These are phyloP conservation scores for Penstemon newberryi DNA, from an alignment of 257 asterid genomes.

Conservation along the genomic window DNA sequence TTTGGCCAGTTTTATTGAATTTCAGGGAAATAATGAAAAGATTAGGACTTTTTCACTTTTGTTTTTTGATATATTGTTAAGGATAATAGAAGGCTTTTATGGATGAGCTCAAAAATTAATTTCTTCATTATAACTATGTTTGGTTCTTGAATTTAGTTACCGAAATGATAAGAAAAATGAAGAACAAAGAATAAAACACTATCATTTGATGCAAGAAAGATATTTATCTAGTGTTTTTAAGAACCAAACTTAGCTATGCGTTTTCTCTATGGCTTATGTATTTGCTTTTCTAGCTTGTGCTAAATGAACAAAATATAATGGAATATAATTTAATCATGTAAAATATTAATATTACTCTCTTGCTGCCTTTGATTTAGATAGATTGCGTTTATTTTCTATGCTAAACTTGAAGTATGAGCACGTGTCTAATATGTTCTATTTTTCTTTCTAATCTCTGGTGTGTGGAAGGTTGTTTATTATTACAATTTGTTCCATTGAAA, in stretches of 20 bases:
- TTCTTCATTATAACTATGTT: too few relatives aligned
- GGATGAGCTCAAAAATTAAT: neutral
- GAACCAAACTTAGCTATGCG: too few relatives aligned
- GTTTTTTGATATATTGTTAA: neutral
- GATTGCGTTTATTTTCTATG: neutral
- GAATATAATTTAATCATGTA: neutral
- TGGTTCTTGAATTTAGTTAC: too few relatives aligned
- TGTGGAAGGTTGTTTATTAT: neutral
- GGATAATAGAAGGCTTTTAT: neutral
- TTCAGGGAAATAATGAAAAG: conserved; percentile 9
- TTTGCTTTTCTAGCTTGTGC: neutral
- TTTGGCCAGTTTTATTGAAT: conserved; percentile 3
- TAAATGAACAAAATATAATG: neutral
- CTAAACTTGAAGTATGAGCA: neutral
- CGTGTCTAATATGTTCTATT: neutral
- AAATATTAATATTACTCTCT: neutral
- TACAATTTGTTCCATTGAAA: neutral
- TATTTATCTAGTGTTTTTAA: too few relatives aligned
- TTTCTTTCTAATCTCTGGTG: neutral
- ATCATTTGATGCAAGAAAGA: too few relatives aligned
- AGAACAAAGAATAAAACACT: too few relatives aligned
- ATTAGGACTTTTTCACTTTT: conserved; percentile 21
- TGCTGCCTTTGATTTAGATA: conserved; percentile 10
- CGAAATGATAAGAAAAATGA: too few relatives aligned
- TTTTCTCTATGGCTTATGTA: too few relatives aligned